Evolutionary conservation across 192 early-diverging fungal species (phyloP).

Genomic region (Linnemannia elongata): DNA sequence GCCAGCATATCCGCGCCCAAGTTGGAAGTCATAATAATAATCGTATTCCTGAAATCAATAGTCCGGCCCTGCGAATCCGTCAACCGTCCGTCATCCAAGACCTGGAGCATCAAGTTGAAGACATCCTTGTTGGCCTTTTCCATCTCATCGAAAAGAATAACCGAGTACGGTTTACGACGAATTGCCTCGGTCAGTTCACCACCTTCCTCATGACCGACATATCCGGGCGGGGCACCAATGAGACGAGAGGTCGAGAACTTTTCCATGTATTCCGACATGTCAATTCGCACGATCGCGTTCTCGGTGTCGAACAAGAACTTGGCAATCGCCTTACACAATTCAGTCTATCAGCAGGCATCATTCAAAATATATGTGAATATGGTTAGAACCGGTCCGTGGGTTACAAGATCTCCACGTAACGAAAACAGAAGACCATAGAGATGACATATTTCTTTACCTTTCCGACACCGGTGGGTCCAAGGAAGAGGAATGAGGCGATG

Average conservation of each 20-base stretch:
- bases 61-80: conserved; percentile 85
- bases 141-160: conserved; percentile 85
- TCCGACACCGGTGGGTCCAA: conserved; percentile 88
- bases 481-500: conserved; percentile 85
- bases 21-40: conserved; percentile 88
- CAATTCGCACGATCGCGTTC: conserved; percentile 77
- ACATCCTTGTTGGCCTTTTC: conserved; percentile 90
- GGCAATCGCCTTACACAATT: conserved; percentile 81
- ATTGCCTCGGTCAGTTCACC: conserved; percentile 86
- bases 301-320: conserved; percentile 85
- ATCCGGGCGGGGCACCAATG: conserved; percentile 85
- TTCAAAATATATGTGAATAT: not conserved
- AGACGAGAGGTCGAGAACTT: conserved; percentile 77
- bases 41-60: conserved; percentile 84
- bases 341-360: conserved; percentile 58
- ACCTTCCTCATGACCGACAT: conserved; percentile 85
- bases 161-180: conserved; percentile 82
- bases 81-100: conserved; percentile 86
- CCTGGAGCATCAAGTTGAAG: conserved; percentile 92
- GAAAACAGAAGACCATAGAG: not conserved
- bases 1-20: conserved; percentile 80
- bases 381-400: not conserved
- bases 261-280: conserved; percentile 88
- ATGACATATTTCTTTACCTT: conserved; percentile 56
- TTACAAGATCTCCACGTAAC: not conserved